Evolutionary conservation across 805 yeast genomes (phyloP).

Genomic region (Starmerella bombicola): DNA sequence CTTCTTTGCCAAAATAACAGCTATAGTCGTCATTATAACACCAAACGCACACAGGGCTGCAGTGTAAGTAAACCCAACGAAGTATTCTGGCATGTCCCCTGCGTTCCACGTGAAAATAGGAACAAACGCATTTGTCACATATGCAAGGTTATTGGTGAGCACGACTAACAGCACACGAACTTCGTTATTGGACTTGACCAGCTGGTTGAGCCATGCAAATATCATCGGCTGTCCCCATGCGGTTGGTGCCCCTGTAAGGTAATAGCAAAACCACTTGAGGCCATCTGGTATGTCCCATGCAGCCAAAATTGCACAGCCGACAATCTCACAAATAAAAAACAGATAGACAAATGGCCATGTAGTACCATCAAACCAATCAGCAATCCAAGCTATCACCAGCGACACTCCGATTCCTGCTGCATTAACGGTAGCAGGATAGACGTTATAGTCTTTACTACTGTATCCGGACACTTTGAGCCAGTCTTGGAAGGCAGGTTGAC

Average conservation of each 20-base stretch:
- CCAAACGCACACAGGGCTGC: conserved; percentile 30
- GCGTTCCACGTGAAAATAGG: conserved; percentile 35
- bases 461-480: conserved; percentile 36
- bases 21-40: conserved; percentile 26
- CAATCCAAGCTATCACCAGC: conserved; percentile 29
- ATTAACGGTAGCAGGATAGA: conserved; percentile 32
- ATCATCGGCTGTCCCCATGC: conserved; percentile 46
- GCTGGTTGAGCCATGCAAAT: conserved; percentile 44
- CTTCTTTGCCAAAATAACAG: conserved; percentile 33
- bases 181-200: conserved; percentile 34
- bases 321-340: conserved; percentile 31
- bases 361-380: conserved; percentile 31
- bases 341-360: conserved; percentile 32
- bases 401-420: conserved; percentile 34
- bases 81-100: conserved; percentile 30
- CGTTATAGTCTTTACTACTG: conserved; percentile 31
- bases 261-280: conserved; percentile 41
- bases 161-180: conserved; percentile 32
- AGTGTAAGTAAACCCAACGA: conserved; percentile 33
- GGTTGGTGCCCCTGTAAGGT: conserved; percentile 37
- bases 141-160: conserved; percentile 34
- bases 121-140: conserved; percentile 34
- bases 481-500: conserved; percentile 35
- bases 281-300: conserved; percentile 40
- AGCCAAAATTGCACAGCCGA: conserved; percentile 36